Evolutionary conservation across 176 grass and related monocot genomes (phyloP).

Genomic region (Oryza australiensis): DNA sequence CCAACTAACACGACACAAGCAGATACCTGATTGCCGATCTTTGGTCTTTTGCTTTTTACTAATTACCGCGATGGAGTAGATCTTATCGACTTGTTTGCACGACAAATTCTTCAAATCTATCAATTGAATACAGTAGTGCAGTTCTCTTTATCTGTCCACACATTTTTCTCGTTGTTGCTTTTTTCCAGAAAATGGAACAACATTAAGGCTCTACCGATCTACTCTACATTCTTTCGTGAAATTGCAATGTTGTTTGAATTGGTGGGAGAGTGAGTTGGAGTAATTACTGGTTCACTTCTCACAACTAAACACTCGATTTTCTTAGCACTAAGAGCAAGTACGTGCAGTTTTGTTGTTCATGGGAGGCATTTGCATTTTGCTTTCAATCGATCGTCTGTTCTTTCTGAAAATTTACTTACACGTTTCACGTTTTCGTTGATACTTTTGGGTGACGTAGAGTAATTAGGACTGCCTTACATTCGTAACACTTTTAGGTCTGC

Average conservation of each 20-base stretch:
- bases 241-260: neutral
- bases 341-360: neutral
- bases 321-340: neutral
- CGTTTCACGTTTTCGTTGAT: neutral
- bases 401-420: neutral
- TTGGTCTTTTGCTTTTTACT: slow-evolving; percentile 17
- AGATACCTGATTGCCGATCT: slow-evolving; percentile 21
- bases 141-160: neutral
- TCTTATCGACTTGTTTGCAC: neutral
- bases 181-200: neutral
- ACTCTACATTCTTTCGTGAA: neutral
- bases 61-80: neutral
- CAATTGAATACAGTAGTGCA: neutral
- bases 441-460: neutral
- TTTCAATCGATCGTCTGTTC: neutral
- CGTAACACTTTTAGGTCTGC: neutral
- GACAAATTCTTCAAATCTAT: slow-evolving; percentile 12
- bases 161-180: neutral
- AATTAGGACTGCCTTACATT: slow-evolving; percentile 20
- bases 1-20: neutral
- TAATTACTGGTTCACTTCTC: neutral
- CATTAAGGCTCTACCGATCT: neutral
- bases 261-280: neutral
- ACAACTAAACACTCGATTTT: neutral
- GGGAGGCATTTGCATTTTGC: neutral